A percentile compares a stretch with the other conserved stretches of the same genome.
Conservation (phyloP, 202 grass and related monocot species). For the Thinopyrum obtusiflorum region DNA sequence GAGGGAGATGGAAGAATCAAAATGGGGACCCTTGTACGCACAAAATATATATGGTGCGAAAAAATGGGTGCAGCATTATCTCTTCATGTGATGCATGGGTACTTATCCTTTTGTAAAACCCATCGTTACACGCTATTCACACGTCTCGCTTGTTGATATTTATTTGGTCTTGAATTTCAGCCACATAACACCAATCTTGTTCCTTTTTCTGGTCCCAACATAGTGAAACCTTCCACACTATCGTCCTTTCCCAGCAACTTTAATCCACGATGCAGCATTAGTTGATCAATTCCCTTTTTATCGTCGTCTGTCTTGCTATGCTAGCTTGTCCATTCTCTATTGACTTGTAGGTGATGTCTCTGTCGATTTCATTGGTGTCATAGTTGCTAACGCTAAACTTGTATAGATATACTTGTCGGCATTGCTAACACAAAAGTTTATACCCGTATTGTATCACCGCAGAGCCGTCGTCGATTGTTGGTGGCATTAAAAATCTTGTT, state of each 20-base stretch:
- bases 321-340: not conserved
- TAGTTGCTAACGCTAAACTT: not conserved
- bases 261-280: not conserved
- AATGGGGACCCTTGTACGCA: not conserved
- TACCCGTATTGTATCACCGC: not conserved
- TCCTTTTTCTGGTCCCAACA: conserved; percentile 33
- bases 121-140: conserved; percentile 27
- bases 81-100: conserved; percentile 24
- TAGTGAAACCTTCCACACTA: conserved; percentile 17
- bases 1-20: conserved; percentile 35
- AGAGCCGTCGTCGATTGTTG: not conserved
- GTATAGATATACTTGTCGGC: not conserved
- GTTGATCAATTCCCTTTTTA: conserved; percentile 10
- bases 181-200: conserved; percentile 45
- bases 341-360: conserved; percentile 3
- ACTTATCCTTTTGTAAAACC: conserved; percentile 25
- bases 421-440: not conserved
- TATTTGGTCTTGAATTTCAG: conserved; percentile 24
- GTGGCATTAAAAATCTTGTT: not conserved
- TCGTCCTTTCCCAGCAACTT: not conserved
- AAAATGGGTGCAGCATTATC: conserved; percentile 22
- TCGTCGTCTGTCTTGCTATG: conserved; percentile 21
- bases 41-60: not conserved
- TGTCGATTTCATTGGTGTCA: not conserved
- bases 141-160: conserved; percentile 40